Evolutionary conservation across 2,329 filamentous ascomycete species (phyloP), one percentile per base, ranked within the genome.

Genomic region (Alternaria longipes): DNA sequence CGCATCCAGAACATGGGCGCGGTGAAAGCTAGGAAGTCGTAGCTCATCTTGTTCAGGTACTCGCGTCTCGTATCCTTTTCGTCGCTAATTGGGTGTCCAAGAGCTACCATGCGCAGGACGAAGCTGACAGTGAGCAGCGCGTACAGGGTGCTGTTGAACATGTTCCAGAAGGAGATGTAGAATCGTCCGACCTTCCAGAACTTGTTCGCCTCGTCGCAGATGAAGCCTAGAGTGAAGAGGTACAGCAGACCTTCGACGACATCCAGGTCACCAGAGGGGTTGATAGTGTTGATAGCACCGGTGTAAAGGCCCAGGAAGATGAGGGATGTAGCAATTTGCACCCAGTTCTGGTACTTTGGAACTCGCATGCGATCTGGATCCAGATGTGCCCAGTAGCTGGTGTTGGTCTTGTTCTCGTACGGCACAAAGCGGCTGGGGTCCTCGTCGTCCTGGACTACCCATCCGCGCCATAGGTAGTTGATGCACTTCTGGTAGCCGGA

Each of bases 1-100:
- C 95, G 91, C 74, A 90, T 91, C 94, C 95, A 99, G 79, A 99
- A 98, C 91, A 99, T 92, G 0, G 95, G 95, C 0, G 95, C 94
- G 3, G 90, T 89, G 78, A 97, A 97, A 9, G 95, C 93, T 24
- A 99, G 83, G 76, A 98, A 93, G 79, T 97, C 97, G 81, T 99
- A 99, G 75, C 91, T 94, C 20, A 97, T 82, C 59, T 87, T 84
- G 77, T 96, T 97, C 78, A 89, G 92, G 42, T 86, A 80, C 22
- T 81, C 78, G 36, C 92, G 87, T 22, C 54, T 46, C 1, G 20
- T 28, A 20, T 57, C 58, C 40, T 81, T 70, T 0, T 82, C 75
- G 16, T 85, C 78, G 2, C 79, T 77, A 44, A 76, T 45, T 0
- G 84, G 82, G 64, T 94, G 87, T 8, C 84, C 85, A 9, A 97